Evolutionary conservation across 257 asterid species (phyloP).

Genomic region (Ocimum tenuiflorum): DNA sequence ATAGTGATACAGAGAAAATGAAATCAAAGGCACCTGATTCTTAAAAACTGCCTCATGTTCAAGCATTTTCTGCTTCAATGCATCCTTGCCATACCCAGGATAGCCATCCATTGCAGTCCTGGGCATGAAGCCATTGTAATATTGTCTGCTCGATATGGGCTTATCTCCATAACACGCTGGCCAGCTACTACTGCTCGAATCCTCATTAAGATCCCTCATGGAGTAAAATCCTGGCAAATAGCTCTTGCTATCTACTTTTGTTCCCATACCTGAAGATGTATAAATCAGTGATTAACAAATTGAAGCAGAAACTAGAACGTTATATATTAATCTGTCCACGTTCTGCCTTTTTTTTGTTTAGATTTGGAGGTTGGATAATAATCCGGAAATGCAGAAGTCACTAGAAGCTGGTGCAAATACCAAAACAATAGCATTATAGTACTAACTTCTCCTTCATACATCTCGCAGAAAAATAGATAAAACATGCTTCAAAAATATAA

Average conservation of each 20-base stretch:
- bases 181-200: slow-evolving; percentile 83
- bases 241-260: slow-evolving; percentile 72
- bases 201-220: slow-evolving; percentile 92
- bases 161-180: slow-evolving; percentile 58
- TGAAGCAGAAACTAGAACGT: slow-evolving; percentile 4
- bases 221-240: slow-evolving; percentile 56
- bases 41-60: slow-evolving; percentile 82
- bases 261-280: slow-evolving; percentile 69
- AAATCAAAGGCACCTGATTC: slow-evolving; percentile 55
- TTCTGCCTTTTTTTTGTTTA: background rate
- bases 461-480: background rate
- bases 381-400: background rate
- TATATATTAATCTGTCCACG: background rate
- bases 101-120: slow-evolving; percentile 40
- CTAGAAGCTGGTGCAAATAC: background rate
- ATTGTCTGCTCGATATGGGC: slow-evolving; percentile 47
- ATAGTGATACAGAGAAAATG: background rate
- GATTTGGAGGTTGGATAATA: background rate
- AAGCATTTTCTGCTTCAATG: slow-evolving; percentile 78
- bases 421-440: background rate
- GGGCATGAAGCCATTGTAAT: slow-evolving; percentile 50
- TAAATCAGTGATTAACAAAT: background rate
- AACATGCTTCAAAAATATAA: background rate
- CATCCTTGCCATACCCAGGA: slow-evolving; percentile 60
- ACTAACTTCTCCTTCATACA: background rate